A percentile compares a stretch with the other conserved stretches of the same genome.
phyloP scores from a whole-genome alignment of 2,329 filamentous ascomycete genomes.

The Pseudogymnoascus sp. region DNA sequence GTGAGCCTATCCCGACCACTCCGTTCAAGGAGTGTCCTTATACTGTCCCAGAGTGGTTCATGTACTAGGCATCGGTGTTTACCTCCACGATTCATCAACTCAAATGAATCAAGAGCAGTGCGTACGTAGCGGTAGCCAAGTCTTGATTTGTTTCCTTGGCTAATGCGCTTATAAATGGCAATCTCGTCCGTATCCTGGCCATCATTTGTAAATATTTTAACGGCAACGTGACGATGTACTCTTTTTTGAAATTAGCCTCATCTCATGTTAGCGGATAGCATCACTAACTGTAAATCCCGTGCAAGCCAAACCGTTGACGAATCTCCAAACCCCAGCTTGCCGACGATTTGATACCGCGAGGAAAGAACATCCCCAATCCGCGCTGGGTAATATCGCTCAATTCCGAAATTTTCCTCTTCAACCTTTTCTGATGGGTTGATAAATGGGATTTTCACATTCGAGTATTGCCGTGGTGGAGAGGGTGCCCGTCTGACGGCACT shows the following conservation, averaged over 20 bases:
- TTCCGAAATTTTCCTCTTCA: slow-evolving; percentile 15
- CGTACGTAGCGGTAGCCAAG: slow-evolving; percentile 28
- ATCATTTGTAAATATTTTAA: slow-evolving; percentile 17
- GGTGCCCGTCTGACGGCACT: slow-evolving; percentile 12
- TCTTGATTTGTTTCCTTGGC: slow-evolving; percentile 22
- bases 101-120: slow-evolving; percentile 31
- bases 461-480: slow-evolving; percentile 13
- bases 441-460: slow-evolving; percentile 12
- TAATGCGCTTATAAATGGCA: slow-evolving; percentile 36
- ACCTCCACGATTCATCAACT: slow-evolving; percentile 29
- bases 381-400: slow-evolving; percentile 16
- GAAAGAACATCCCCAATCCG: slow-evolving; percentile 16
- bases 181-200: slow-evolving; percentile 20
- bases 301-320: slow-evolving; percentile 15
- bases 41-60: slow-evolving; percentile 37
- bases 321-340: slow-evolving; percentile 18
- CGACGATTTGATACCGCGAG: slow-evolving; percentile 16
- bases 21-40: slow-evolving; percentile 32
- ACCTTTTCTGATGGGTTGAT: slow-evolving; percentile 12
- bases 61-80: slow-evolving; percentile 33
- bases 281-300: slow-evolving; percentile 13
- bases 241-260: slow-evolving; percentile 14
- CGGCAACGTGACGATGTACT: slow-evolving; percentile 13
- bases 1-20: slow-evolving; percentile 34
- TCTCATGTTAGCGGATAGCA: slow-evolving; percentile 10